Base-by-base conservation (phyloP, 108 stramenopile genomes). In the Mayamaea pseudoterrestris region DNA sequence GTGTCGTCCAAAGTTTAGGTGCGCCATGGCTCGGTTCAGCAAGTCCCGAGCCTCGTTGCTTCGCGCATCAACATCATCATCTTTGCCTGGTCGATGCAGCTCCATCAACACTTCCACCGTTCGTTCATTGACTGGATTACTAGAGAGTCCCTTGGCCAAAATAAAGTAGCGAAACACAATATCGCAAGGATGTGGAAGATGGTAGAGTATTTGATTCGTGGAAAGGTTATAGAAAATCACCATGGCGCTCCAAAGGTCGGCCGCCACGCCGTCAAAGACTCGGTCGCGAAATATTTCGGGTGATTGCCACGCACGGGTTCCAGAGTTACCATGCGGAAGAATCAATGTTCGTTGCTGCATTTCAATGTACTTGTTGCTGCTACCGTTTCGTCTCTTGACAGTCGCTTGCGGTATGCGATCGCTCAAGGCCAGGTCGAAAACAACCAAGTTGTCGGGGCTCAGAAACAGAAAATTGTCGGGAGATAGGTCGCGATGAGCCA, bases 231-330 rank as follows among this genome's bases (percentile, higher is more conserved):
- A 94, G 16, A 94, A 49, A 14, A 92, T 76, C 23, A 92, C 68
- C n/a, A 74, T 78, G 12, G 61, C 35, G 1, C 79, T 73, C 93
- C 93, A 94, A 14, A 92, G 49, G 57, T 94, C 93, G 23, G 74
- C 64, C 0, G 71, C 65, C 32, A 61, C 54, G 5, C 87, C 84
- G 49, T 85, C 68, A 54, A 85, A 88, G 8, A 43, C 52, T 30
- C 51, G 49, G 9, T 66, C 27, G 16, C 44, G 30, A 34, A 44
- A 61, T 7, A 90, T 68, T 37, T 83, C 82, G 2, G 89, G 89
- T 12, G 68, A 40, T 43, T 87, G 60, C 40, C 82, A 90, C 45
- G 76, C 68, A 13, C 41, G 54, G 18, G 80, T 79, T 7, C 57
- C 71, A 39, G 78, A 82, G 2, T 69, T 71, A 45, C 76, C 75